These are phyloP conservation scores for Actinomucor elegans DNA, from an alignment of 371 early-diverging fungal species.

Conservation along the genomic window DNA sequence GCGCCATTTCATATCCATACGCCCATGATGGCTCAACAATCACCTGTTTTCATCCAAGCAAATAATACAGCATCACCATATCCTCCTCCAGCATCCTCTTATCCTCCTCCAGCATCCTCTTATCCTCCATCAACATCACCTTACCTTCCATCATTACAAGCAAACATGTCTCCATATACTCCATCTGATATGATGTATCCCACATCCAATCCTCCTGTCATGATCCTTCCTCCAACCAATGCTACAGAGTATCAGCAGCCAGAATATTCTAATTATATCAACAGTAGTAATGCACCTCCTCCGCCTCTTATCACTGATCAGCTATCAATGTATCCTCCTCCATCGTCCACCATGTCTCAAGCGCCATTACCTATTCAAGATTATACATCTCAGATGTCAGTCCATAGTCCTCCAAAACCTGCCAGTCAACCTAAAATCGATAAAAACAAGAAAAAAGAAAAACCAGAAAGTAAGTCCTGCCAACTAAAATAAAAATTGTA, in stretches of 20 bases:
- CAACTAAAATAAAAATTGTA: neutral
- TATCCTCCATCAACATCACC: conserved; percentile 4
- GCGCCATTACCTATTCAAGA: neutral
- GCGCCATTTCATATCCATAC: conserved; percentile 9
- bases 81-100: neutral
- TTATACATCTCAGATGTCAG: neutral
- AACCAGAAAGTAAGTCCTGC: neutral
- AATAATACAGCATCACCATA: neutral
- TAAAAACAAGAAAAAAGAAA: conserved; percentile 6
- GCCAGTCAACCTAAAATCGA: neutral
- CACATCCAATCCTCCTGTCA: conserved; percentile 3
- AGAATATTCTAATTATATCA: too few relatives aligned
- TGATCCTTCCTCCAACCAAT: neutral
- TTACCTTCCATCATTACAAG: too few relatives aligned
- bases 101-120: neutral
- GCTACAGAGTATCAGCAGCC: too few relatives aligned
- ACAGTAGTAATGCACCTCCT: neutral
- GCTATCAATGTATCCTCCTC: neutral
- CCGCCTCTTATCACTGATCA: neutral
- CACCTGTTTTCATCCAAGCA: neutral
- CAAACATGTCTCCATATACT: neutral
- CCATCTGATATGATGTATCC: neutral
- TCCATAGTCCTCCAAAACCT: too few relatives aligned
- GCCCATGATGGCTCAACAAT: conserved; percentile 1
- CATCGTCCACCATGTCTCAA: neutral